A percentile compares a stretch with the other conserved stretches of the same genome.
Conservation (phyloP, 345 rosid genomes). For the Cardamine chenopodiifolia region DNA sequence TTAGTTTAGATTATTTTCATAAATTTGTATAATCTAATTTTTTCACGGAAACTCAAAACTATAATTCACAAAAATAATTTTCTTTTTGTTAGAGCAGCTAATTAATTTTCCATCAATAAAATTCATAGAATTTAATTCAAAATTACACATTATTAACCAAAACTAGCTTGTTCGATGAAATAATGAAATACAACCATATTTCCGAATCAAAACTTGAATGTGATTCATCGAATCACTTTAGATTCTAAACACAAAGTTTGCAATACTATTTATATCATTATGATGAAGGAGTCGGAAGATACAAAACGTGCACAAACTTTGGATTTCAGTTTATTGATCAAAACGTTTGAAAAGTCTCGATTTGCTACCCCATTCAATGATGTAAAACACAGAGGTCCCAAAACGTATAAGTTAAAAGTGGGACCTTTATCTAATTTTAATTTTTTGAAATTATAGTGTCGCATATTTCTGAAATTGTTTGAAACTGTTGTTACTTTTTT, state of each 20-base stretch:
- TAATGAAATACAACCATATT: neutral
- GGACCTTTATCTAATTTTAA: neutral
- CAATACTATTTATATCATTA: neutral
- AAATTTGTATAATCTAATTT: too few relatives aligned
- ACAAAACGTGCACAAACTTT: slow-evolving; percentile 8
- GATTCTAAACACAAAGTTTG: neutral
- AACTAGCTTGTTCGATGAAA: neutral
- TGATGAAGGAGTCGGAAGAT: neutral
- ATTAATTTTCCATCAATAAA: too few relatives aligned
- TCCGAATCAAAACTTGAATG: neutral
- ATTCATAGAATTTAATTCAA: too few relatives aligned
- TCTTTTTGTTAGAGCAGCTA: too few relatives aligned
- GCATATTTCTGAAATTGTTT: too few relatives aligned
- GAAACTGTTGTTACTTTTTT: too few relatives aligned
- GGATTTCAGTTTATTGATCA: neutral
- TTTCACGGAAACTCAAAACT: too few relatives aligned
- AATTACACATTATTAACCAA: neutral
- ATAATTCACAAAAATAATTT: neutral
- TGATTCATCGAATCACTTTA: neutral
- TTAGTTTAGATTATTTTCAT: too few relatives aligned
- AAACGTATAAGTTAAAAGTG: slow-evolving; percentile 1
- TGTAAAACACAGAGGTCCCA: slow-evolving; percentile 5
- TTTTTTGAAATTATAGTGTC: neutral
- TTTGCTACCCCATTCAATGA: slow-evolving; percentile 5
- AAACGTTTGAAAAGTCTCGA: neutral